Percentiles rank a stretch among this genome's conserved stretches.
Evolutionary conservation across 106 monocot genomes (phyloP).

Genomic region (Posidonia australis): DNA sequence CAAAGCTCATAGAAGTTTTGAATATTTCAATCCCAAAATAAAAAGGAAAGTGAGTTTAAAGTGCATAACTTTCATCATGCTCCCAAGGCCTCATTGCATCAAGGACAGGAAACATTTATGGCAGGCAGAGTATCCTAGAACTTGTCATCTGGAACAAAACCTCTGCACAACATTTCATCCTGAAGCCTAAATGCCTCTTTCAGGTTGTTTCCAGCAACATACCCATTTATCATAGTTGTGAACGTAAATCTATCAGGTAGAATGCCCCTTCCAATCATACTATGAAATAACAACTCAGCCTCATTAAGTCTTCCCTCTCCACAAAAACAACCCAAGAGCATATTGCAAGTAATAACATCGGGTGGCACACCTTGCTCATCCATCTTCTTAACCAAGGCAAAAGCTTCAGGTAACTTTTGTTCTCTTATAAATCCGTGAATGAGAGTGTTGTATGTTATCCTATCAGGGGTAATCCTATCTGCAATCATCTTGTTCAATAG

Average conservation of each 20-base stretch:
- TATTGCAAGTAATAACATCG: conserved; percentile 66
- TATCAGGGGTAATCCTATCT: conserved; percentile 53
- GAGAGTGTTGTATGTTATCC: conserved; percentile 74
- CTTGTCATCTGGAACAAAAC: conserved; percentile 60
- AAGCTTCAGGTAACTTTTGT: conserved; percentile 51
- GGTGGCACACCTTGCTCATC: conserved; percentile 34
- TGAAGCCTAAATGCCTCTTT: conserved; percentile 75
- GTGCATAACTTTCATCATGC: neutral
- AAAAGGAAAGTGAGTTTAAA: neutral
- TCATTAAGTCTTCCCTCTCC: conserved; percentile 51
- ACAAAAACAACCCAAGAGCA: conserved; percentile 53
- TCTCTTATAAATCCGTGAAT: conserved; percentile 58
- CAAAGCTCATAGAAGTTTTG: neutral
- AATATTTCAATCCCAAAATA: neutral
- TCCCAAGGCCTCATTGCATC: neutral
- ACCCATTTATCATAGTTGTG: conserved; percentile 41
- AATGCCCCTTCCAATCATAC: conserved; percentile 43
- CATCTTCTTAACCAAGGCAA: conserved; percentile 55
- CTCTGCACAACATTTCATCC: conserved; percentile 86
- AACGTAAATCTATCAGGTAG: conserved; percentile 66
- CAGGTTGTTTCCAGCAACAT: conserved; percentile 53
- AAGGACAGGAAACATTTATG: neutral
- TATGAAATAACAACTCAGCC: conserved; percentile 40
- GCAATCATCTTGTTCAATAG: conserved; percentile 53
- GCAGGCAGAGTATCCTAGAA: conserved; percentile 13